Percentiles rank a stretch among this genome's conserved stretches.
Conservation (phyloP, 805 yeast species). For the Candida insectorum region DNA sequence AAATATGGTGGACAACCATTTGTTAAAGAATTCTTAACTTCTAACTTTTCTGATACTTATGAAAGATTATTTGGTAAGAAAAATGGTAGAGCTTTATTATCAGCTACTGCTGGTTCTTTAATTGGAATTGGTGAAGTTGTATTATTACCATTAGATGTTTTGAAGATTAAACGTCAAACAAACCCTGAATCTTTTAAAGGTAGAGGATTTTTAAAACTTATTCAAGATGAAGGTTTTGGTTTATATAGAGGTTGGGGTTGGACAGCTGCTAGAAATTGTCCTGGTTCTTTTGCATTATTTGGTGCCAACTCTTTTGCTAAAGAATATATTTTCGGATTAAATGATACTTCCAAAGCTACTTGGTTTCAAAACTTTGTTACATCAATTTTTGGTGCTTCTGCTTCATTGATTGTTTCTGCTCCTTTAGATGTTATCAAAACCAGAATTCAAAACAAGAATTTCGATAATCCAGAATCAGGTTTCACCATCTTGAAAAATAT, state of each 20-base stretch:
- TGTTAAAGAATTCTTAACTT: slow-evolving; percentile 86
- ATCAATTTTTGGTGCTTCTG: slow-evolving; percentile 94
- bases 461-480: slow-evolving; percentile 94
- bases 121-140: slow-evolving; percentile 98
- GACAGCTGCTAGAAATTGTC: slow-evolving; percentile 99
- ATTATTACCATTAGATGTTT: slow-evolving; percentile 89
- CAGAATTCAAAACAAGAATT: slow-evolving; percentile 94
- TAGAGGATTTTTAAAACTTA: slow-evolving; percentile 86
- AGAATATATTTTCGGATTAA: slow-evolving; percentile 84
- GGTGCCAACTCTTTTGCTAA: slow-evolving; percentile 99
- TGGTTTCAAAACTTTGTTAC: slow-evolving; percentile 95
- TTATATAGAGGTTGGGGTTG: slow-evolving; percentile 99
- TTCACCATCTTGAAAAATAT: slow-evolving; percentile 89
- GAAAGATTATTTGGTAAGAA: slow-evolving; percentile 83
- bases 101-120: slow-evolving; percentile 96
- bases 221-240: slow-evolving; percentile 88
- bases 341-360: slow-evolving; percentile 86
- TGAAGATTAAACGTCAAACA: slow-evolving; percentile 98
- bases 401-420: slow-evolving; percentile 93
- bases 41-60: slow-evolving; percentile 65
- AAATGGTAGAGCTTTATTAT: slow-evolving; percentile 94
- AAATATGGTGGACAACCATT: slow-evolving; percentile 99
- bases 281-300: slow-evolving; percentile 95
- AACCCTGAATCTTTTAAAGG: slow-evolving; percentile 99
- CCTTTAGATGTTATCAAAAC: slow-evolving; percentile 98